Base-by-base conservation (phyloP, 768 basidiomycete genomes). In the Clathrus columnatus region DNA sequence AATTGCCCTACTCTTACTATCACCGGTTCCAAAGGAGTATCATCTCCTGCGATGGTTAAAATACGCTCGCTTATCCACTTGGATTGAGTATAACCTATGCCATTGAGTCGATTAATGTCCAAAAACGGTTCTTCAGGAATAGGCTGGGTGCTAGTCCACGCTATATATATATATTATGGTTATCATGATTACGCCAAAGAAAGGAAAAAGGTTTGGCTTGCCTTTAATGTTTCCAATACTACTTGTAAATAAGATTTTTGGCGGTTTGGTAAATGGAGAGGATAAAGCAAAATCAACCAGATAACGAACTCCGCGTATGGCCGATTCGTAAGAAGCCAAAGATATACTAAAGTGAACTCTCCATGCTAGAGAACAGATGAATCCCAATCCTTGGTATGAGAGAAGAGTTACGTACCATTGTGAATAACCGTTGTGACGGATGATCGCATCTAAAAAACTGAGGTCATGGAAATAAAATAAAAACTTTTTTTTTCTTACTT, bases 341-440 rank as follows among this genome's bases (percentile, higher is more conserved):
- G 59, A 23, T 4, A 51, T 36, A 30, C 57, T 60, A 50, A 57
- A 60, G 41, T 60, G 36, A 5, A 60, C 21, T 7, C 24, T 48
- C 59, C 59, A 60, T 27, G 56, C 59, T 36, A 21, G 23, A 36
- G 24, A 41, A 28, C 20, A 50, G n/a, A 4, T 7, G 29, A 0
- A 26, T 5, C 6, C 11, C 18, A 4, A 21, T 18, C 5, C 26
- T 17, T 17, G 5, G 18, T 18, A 3, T n/a, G 17, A 23, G n/a
- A 32, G 18, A 18, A 23, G 21, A 18, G 16, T 45, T 6, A 30
- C 46, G n/a, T 24, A 56, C 54, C 55, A 48, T 70, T 73, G 51
- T 78, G 75, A 10, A 77, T 69, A 56, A 78, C 70, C 14, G 58
- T 52, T 0, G 67, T 74, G 5, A 72, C 62, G 5, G 61, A 61